Base-by-base conservation (phyloP, 768 basidiomycete species). In the Grammothele lineata region DNA sequence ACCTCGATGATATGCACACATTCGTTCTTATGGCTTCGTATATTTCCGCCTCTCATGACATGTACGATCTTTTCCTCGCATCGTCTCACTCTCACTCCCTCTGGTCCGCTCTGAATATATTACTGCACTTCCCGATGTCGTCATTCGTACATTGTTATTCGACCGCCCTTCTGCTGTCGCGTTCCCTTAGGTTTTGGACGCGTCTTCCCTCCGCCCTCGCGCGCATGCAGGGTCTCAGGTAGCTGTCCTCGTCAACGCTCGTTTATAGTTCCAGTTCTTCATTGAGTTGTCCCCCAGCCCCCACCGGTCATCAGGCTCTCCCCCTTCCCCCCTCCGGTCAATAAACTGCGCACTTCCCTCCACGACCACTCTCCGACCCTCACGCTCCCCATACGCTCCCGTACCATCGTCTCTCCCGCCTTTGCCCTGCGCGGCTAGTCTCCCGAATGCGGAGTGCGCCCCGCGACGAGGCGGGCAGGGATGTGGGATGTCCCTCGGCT, bases 1-100 rank as follows among this genome's bases (percentile, higher is more conserved):
- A 54, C 58, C 42, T 49, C 34, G 42, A 50, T n/a, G 42, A 39
- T 45, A 48, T 48, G 51, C 56, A 45, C 47, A 55, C 54, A 48
- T 48, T 57, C 54, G 30, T 57, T 57, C 41, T 40, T 47, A 43
- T 21, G 40, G 34, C 42, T 34, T 45, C 43, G 17, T 43, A 15
- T 40, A 32, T 48, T 41, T 32, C 44, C 47, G 46, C 47, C 46
- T 54, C 54, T 52, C 47, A 57, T 48, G 57, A 55, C 53, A 36
- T 35, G 34, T 48, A 52, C 46, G 51, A 54, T 47, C 50, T 32
- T 53, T 45, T 32, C 9, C 30, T 15, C 30, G 35, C 26, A 32
- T 24, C 42, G 37, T 50, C 37, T 48, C 55, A 19, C 44, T 38
- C 46, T 26, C 38, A 43, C 37, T 45, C 36, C 47, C 38, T 41